Base-by-base conservation (phyloP, 495 filamentous ascomycete species). In the Penicillium canariense region DNA sequence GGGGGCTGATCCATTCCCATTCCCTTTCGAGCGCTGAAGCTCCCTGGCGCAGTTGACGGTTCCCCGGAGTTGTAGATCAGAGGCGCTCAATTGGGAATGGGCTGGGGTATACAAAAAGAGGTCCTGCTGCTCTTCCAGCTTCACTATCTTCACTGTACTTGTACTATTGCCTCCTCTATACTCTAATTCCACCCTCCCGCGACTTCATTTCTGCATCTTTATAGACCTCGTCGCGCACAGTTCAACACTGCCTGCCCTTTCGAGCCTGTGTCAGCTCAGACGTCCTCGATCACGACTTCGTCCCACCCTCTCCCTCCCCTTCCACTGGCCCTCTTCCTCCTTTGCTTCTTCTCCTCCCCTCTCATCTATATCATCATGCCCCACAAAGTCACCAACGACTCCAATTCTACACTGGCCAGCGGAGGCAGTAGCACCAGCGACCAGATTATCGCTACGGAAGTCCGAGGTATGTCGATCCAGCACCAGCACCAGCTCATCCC, bases 341-440 rank as follows among this genome's bases (percentile, higher is more conserved):
- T 31, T 9, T 20, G 17, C 40, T 23, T 36, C 43, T 40, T 58
- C 39, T 27, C 50, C 30, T 36, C 20, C 44, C 34, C 44, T 51
- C 25, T 38, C 18, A 31, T 45, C 36, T 51, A 12, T 25, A 35
- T 14, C 48, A 63, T 8, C 53, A 77, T 76, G 73, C 73, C 73
- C 54, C 68, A 68, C 68, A 77, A 76, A 63, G 63, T 71, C 54
- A 59, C 57, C 61, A 74, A 70, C 68, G 68, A 75, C 50, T 77
- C 75, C 51, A 74, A 73, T 63, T 73, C 75, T 44, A 73, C 69
- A 20, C 60, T 76, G 39, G 67, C 72, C 64, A 76, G 72, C 65
- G 61, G 54, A 56, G 68, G 62, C 55, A 76, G 74, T 55, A 73
- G 67, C 31, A 45, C 12, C 59, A 59, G 60, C 36, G 68, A 74